Evolutionary conservation across 2,329 filamentous ascomycete genomes (phyloP).

Genomic region (Gliomastix tumulicola): DNA sequence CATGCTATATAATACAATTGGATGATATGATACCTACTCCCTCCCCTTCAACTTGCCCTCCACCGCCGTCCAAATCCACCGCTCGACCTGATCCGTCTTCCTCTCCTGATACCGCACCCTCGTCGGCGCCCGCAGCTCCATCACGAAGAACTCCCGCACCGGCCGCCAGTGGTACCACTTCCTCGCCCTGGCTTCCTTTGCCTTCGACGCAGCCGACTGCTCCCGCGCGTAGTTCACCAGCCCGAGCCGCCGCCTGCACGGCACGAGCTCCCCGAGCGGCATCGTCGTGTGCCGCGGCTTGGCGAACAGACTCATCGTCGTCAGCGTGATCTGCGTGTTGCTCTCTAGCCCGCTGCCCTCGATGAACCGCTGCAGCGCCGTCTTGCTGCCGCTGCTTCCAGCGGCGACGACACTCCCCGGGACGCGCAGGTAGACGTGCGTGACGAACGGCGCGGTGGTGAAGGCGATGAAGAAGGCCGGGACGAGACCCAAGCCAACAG

Average conservation of each 20-base stretch:
- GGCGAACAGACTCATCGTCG: conserved; percentile 48
- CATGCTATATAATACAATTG: too few species aligned
- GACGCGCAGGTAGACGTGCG: conserved; percentile 62
- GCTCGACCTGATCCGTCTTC: conserved; percentile 21
- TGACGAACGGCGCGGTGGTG: conserved; percentile 63
- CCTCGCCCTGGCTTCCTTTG: conserved; percentile 21
- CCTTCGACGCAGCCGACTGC: conserved; percentile 14
- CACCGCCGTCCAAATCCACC: conserved; percentile 33
- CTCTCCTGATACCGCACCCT: conserved; percentile 15
- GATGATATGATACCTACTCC: too few species aligned
- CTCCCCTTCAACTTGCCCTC: too few species aligned
- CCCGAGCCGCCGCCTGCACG: conserved; percentile 22
- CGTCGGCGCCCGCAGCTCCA: conserved; percentile 13
- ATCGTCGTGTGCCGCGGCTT: conserved; percentile 43
- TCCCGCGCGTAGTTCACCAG: conserved; percentile 31
- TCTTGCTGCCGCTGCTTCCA: too few species aligned
- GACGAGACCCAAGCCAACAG: conserved; percentile 51
- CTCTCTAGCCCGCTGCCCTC: conserved; percentile 23
- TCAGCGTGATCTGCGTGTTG: conserved; percentile 38
- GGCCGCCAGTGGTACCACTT: conserved; percentile 33
- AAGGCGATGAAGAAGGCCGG: conserved; percentile 60
- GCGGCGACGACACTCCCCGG: conserved; percentile 57
- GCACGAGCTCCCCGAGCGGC: conserved; percentile 26
- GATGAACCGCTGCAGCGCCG: conserved; percentile 46
- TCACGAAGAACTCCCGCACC: conserved; percentile 29